These are phyloP conservation scores for Xylona heveae DNA, from an alignment of 495 filamentous ascomycete genomes.

Conservation along the genomic window DNA sequence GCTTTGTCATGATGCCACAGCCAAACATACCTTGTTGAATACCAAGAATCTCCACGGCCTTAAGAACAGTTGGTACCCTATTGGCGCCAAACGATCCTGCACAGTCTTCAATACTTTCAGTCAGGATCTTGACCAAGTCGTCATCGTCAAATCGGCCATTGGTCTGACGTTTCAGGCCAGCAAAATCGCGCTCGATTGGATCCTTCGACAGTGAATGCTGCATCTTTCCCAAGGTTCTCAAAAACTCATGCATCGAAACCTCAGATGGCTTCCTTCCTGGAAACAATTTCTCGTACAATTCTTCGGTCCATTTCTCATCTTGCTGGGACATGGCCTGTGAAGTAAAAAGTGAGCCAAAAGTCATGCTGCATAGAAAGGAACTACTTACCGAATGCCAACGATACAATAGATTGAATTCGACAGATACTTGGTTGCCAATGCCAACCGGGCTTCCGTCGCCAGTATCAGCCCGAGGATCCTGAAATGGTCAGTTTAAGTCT, in stretches of 20 bases:
- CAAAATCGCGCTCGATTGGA: constrained; percentile 35
- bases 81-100: constrained; percentile 51
- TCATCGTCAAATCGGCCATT: constrained; percentile 40
- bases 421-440: constrained; percentile 45
- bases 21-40: too few relatives aligned
- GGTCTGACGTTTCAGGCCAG: constrained; percentile 26
- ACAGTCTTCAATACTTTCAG: constrained; percentile 35
- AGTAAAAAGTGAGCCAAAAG: too few relatives aligned
- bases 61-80: constrained; percentile 52
- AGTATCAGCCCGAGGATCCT: too few relatives aligned
- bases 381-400: constrained; percentile 49
- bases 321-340: constrained; percentile 13
- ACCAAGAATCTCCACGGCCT: constrained; percentile 61
- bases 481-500: too few relatives aligned
- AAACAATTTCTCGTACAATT: constrained; percentile 25
- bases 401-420: constrained; percentile 55
- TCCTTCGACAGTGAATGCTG: constrained; percentile 27
- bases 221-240: constrained; percentile 28
- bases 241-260: constrained; percentile 27
- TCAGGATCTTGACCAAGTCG: constrained; percentile 38
- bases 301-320: constrained; percentile 45
- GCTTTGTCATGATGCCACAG: too few relatives aligned
- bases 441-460: constrained; percentile 11
- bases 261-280: constrained; percentile 22
- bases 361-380: too few relatives aligned